phyloP scores from a whole-genome alignment of 257 asterid species.

The Capsicum pubescens region DNA sequence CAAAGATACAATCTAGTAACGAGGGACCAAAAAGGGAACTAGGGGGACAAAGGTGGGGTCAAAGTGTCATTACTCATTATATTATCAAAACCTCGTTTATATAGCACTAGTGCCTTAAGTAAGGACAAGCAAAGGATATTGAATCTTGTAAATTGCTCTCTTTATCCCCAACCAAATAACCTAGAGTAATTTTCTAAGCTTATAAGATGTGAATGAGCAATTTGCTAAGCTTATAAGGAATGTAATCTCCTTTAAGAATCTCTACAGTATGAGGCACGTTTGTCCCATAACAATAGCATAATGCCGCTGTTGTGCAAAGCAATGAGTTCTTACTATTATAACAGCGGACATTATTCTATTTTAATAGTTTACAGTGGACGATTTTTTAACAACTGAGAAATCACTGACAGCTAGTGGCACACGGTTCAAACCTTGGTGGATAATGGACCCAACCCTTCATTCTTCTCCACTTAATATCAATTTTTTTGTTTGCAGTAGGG shows the following conservation, averaged over 20 bases:
- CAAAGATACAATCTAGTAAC: slow-evolving; percentile 11
- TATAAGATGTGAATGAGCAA: background rate
- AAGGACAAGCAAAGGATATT: slow-evolving; percentile 16
- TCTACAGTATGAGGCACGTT: background rate
- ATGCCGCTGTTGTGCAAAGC: background rate
- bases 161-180: slow-evolving; percentile 14
- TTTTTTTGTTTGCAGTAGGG: background rate
- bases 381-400: background rate
- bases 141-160: slow-evolving; percentile 4
- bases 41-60: background rate
- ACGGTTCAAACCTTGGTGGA: background rate
- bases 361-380: background rate
- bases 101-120: background rate
- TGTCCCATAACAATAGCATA: background rate
- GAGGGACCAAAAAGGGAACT: slow-evolving; percentile 16
- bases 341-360: background rate
- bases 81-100: slow-evolving; percentile 1
- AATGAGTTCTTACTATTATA: background rate
- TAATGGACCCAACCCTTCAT: slow-evolving; percentile 7
- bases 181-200: slow-evolving; percentile 5
- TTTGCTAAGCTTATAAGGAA: background rate
- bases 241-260: background rate
- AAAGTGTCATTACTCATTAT: background rate
- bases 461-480: slow-evolving; percentile 15
- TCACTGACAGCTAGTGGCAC: background rate